phyloP scores from a whole-genome alignment of 345 rosid species.

The Nephelium lappaceum region DNA sequence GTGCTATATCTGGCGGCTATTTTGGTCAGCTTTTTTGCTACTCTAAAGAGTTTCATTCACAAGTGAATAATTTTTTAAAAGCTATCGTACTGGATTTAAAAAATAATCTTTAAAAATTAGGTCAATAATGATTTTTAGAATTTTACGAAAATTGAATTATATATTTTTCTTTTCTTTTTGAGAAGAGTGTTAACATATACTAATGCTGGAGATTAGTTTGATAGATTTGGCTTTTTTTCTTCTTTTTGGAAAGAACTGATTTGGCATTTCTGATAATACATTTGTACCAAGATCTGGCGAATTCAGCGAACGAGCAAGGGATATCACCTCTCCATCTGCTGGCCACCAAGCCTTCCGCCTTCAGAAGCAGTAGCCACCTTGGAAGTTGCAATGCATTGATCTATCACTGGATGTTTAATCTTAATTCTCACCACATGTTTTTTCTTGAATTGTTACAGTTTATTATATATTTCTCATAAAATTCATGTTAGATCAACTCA shows the following conservation, averaged over 20 bases:
- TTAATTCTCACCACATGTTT: too few relatives aligned
- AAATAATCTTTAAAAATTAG: too few relatives aligned
- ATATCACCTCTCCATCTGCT: conserved; percentile 46
- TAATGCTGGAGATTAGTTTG: neutral
- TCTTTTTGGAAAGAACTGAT: conserved; percentile 23
- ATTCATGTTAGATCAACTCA: too few relatives aligned
- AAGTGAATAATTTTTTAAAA: too few relatives aligned
- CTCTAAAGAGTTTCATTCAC: too few relatives aligned
- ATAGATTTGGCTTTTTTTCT: conserved; percentile 24
- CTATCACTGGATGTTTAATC: conserved; percentile 40
- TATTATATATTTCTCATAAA: too few relatives aligned
- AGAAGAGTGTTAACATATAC: neutral
- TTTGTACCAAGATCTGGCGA: conserved; percentile 21
- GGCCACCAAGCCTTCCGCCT: conserved; percentile 45
- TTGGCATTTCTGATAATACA: conserved; percentile 51
- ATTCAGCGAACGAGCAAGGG: conserved; percentile 30
- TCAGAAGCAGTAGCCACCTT: conserved; percentile 44
- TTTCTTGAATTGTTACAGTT: too few relatives aligned
- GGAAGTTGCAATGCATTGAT: conserved; percentile 19
- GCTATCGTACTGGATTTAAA: too few relatives aligned
- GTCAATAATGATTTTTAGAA: too few relatives aligned
- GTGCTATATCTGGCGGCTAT: conserved; percentile 37
- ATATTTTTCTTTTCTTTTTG: too few relatives aligned
- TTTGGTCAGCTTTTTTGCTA: conserved; percentile 25
- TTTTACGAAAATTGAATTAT: too few relatives aligned